These are phyloP conservation scores for Candida cerambycidarum DNA, from an alignment of 805 yeast genomes.

Conservation along the genomic window DNA sequence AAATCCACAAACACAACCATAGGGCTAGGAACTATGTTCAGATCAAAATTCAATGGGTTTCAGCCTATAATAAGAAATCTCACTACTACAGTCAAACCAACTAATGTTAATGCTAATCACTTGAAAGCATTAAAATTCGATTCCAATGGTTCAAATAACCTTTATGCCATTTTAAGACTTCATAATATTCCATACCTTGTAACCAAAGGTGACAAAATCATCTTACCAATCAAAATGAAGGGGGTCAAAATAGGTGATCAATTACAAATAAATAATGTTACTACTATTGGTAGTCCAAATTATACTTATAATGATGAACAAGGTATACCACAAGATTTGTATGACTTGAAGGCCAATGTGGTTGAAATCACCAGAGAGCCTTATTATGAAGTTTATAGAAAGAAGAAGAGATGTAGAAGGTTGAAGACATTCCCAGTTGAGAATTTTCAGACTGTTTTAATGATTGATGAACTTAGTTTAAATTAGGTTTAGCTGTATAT, in stretches of 20 bases:
- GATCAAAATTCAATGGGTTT: background rate
- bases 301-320: conserved; percentile 44
- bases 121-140: conserved; percentile 51
- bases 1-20: too few species aligned
- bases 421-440: conserved; percentile 71
- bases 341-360: conserved; percentile 70
- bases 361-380: conserved; percentile 84
- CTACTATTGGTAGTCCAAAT: conserved; percentile 82
- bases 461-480: conserved; percentile 70
- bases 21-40: conserved; percentile 1
- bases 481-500: background rate
- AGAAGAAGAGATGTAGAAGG: conserved; percentile 77
- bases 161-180: conserved; percentile 80
- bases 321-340: conserved; percentile 34
- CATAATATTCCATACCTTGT: conserved; percentile 86
- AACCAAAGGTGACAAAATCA: conserved; percentile 84
- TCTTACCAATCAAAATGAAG: conserved; percentile 75
- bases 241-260: conserved; percentile 81
- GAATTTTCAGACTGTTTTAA: conserved; percentile 73
- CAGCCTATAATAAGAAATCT: background rate
- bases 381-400: conserved; percentile 53
- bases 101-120: background rate
- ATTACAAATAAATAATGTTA: conserved; percentile 70
- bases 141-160: conserved; percentile 48
- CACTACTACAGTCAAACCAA: background rate